Evolutionary conservation across 495 filamentous ascomycete genomes (phyloP).

Genomic region (Daldinia decipiens): DNA sequence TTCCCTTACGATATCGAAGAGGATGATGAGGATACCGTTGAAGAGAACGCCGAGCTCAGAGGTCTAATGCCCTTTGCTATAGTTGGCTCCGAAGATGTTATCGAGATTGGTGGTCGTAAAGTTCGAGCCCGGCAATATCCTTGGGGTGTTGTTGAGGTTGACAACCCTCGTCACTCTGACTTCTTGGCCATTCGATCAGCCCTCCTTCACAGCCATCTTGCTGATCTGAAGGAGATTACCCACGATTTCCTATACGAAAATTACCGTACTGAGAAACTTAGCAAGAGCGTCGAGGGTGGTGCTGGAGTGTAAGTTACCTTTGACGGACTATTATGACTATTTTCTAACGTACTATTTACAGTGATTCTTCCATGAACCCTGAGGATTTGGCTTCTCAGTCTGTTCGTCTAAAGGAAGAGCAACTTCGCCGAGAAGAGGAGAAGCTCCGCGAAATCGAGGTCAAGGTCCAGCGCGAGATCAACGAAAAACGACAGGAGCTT

Average conservation of each 20-base stretch:
- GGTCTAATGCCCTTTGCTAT: slow-evolving; percentile 99
- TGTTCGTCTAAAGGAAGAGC: slow-evolving; percentile 98
- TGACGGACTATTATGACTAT: slow-evolving; percentile 3
- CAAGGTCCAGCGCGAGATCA: slow-evolving; percentile 99
- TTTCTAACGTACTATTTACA: slow-evolving; percentile 51
- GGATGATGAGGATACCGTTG: slow-evolving; percentile 98
- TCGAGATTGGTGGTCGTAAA: slow-evolving; percentile 91
- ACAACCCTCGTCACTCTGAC: slow-evolving; percentile 98
- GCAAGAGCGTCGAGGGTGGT: slow-evolving; percentile 97
- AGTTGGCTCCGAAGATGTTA: slow-evolving; percentile 93
- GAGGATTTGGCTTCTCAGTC: slow-evolving; percentile 97
- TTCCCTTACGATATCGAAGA: slow-evolving; percentile 99
- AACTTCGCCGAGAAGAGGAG: slow-evolving; percentile 98
- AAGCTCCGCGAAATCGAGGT: slow-evolving; percentile 98
- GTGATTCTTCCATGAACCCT: slow-evolving; percentile 93
- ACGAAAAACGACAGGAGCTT: slow-evolving; percentile 98
- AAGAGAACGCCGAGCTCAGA: slow-evolving; percentile 97
- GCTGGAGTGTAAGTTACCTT: slow-evolving; percentile 76
- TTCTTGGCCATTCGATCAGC: slow-evolving; percentile 97
- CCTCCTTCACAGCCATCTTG: slow-evolving; percentile 94
- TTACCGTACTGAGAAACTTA: slow-evolving; percentile 99
- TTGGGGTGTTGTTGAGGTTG: slow-evolving; percentile 98
- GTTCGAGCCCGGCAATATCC: slow-evolving; percentile 96
- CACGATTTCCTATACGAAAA: slow-evolving; percentile 99
- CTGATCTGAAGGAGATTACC: slow-evolving; percentile 98